Evolutionary conservation across 1,284 basidiomycete genomes (phyloP).

Genomic region (Phylloboletellus chloephorus): DNA sequence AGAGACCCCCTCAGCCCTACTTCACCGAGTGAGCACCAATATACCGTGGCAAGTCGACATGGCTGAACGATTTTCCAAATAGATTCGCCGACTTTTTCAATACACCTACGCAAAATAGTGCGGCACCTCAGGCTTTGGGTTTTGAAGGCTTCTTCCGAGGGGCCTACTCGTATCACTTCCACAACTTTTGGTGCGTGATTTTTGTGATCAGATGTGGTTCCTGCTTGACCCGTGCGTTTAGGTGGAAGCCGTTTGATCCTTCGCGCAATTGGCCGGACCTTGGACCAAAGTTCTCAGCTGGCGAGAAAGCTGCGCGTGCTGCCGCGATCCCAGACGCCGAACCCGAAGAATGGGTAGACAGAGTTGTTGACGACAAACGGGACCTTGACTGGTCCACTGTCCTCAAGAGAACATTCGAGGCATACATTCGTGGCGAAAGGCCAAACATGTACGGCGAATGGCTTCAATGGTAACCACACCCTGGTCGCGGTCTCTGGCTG

Average conservation of each 20-base stretch:
- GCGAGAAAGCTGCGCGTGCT: conserved; percentile 57
- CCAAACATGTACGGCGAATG: conserved; percentile 94
- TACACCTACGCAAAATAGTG: conserved; percentile 61
- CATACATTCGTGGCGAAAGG: conserved; percentile 78
- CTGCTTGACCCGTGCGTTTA: conserved; percentile 27
- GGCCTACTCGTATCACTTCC: conserved; percentile 83
- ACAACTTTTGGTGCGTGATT: conserved; percentile 67
- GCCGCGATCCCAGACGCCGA: conserved; percentile 31
- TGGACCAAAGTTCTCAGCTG: conserved; percentile 69
- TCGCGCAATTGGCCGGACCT: conserved; percentile 88
- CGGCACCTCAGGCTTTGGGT: conserved; percentile 70
- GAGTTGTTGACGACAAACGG: conserved; percentile 47
- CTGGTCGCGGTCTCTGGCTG: conserved; percentile 1
- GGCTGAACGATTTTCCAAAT: conserved; percentile 6
- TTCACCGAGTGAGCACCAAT: conserved; percentile 60
- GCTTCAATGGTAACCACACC: conserved; percentile 52
- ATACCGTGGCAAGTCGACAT: background rate
- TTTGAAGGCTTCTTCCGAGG: conserved; percentile 86
- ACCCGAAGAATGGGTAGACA: conserved; percentile 38
- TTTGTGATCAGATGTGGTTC: background rate
- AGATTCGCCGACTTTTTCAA: conserved; percentile 81
- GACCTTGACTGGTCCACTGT: conserved; percentile 90
- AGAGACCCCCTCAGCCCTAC: conserved; percentile 79
- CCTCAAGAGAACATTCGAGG: conserved; percentile 87
- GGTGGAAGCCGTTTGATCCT: conserved; percentile 93